Evolutionary conservation across 441 rosid genomes (phyloP), one percentile per base, ranked within the genome.

Genomic region (Geranium incanum): DNA sequence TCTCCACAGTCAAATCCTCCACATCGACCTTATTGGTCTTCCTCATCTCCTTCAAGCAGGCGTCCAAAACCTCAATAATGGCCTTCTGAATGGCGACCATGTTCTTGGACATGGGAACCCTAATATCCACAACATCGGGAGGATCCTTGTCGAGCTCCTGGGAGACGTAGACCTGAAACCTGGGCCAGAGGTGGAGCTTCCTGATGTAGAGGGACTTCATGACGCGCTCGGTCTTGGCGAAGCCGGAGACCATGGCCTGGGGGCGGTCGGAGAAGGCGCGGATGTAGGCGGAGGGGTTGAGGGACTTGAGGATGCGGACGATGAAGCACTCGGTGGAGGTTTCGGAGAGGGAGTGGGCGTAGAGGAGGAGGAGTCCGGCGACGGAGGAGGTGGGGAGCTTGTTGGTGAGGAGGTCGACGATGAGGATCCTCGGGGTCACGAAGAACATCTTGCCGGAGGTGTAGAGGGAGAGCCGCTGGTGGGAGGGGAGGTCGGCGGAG

Each of bases 41-140:
- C 81, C 85, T 90, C 96, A 92, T 86, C 87, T 95, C 99, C 82
- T 95, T 95, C 84, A 95, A 82, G 55, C 98, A 95, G 28, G 97
- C 96, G 68, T 89, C 97, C 97, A 92, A 87, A 0, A 88, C 98
- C 76, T 92, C 96, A 57, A 92, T 63, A 37, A 95, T 86, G 0
- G 98, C 97, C 72, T 87, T 90, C 81, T 95, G 99, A 70, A 95
- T 95, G 67, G 95, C 98, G 69, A 81, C 73, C 98, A 95, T 95
- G 65, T 88, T 78, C 75, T 80, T 95, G n/a, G 81, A 87, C 99
- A 92, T 87, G 0, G 95, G 84, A 43, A 95, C 92, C 72, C 99
- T 85, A 1, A 90, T 84, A 75, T 95, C 99, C 72, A 92, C 86
- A 68, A 92, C 99, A 68, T 81, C 88, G 6, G 98, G 95, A 5